A percentile compares a stretch with the other conserved stretches of the same genome.
Evolutionary conservation across 495 filamentous ascomycete species (phyloP).

Genomic region (Oleoguttula mirabilis): DNA sequence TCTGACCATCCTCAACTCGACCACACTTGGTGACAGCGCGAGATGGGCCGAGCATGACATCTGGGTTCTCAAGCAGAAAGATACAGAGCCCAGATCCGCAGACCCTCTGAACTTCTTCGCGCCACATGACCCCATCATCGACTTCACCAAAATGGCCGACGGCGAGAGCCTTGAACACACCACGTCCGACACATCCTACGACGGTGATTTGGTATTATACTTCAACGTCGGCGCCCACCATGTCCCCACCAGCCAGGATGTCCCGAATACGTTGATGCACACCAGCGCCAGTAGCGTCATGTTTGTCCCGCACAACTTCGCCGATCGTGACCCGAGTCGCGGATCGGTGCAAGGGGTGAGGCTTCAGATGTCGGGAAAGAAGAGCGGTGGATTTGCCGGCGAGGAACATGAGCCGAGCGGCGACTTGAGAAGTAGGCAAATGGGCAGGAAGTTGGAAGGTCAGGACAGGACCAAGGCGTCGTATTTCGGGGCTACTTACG

Average conservation of each 20-base stretch:
- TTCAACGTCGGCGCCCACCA: conserved; percentile 50
- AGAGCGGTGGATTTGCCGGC: conserved; percentile 17
- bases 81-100: conserved; percentile 39
- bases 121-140: conserved; percentile 38
- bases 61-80: conserved; percentile 40
- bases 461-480: conserved; percentile 5
- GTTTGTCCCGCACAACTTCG: conserved; percentile 21
- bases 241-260: conserved; percentile 27
- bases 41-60: conserved; percentile 41
- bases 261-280: conserved; percentile 19
- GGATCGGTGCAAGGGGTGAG: conserved; percentile 19
- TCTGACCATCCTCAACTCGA: conserved; percentile 39
- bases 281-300: conserved; percentile 18
- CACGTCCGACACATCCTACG: conserved; percentile 7
- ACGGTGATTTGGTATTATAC: conserved; percentile 43
- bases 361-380: conserved; percentile 13
- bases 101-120: conserved; percentile 39
- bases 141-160: conserved; percentile 45
- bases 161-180: conserved; percentile 38
- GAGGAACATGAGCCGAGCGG: conserved; percentile 6
- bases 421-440: conserved; percentile 6
- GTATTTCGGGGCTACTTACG: conserved; percentile 18
- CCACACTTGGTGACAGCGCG: conserved; percentile 35
- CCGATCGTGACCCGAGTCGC: conserved; percentile 16
- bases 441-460: not conserved